These are phyloP conservation scores for Leishmania major DNA, from an alignment of 208 protist species.

Conservation along the genomic window DNA sequence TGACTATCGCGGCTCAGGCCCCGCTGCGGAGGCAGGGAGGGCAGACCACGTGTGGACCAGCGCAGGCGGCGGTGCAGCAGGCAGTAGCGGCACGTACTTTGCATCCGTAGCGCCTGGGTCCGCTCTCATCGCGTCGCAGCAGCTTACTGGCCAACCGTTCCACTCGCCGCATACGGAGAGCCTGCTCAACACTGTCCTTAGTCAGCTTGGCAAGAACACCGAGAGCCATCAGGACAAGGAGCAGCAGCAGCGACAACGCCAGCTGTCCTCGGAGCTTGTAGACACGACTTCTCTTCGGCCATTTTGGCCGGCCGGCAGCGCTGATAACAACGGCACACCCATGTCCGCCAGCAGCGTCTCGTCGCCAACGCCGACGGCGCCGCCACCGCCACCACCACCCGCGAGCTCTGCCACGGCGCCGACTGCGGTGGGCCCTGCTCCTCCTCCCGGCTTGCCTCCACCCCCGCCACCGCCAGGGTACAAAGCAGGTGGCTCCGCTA, in stretches of 20 bases:
- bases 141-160: neutral
- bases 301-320: neutral
- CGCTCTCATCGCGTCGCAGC: neutral
- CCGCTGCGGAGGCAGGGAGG: neutral
- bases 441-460: constrained; percentile 13
- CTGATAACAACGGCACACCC: neutral
- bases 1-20: neutral
- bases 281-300: neutral
- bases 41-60: neutral
- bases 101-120: constrained; percentile 16
- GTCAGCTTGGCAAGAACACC: neutral
- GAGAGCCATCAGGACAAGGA: neutral
- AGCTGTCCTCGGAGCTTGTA: neutral
- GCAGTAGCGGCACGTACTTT: constrained; percentile 4
- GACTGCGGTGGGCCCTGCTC: neutral
- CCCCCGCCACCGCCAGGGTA: constrained; percentile 24
- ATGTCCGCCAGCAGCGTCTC: neutral
- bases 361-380: constrained; percentile 7
- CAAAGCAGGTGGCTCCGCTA: neutral
- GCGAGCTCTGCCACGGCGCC: neutral
- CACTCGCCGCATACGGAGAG: constrained; percentile 31
- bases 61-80: neutral
- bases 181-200: constrained; percentile 22
- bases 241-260: neutral
- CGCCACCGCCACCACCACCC: constrained; percentile 4